Evolutionary conservation across 2,329 filamentous ascomycete species (phyloP).

Genomic region (Aureobasidium leucospermi): DNA sequence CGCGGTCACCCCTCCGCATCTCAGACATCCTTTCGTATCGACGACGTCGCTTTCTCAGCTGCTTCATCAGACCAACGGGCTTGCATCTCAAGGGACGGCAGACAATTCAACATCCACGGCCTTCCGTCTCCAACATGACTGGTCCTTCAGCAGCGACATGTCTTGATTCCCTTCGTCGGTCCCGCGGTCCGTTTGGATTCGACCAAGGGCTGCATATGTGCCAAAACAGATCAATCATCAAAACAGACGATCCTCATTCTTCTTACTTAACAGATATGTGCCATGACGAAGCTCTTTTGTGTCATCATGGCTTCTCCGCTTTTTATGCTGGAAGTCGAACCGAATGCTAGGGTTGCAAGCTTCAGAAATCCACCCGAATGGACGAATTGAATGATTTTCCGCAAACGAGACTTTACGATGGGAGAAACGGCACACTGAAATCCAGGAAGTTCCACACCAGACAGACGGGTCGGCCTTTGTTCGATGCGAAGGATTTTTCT

Average conservation of each 20-base stretch:
- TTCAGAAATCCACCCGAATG: neutral
- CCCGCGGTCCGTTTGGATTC: no score
- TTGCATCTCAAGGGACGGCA: neutral
- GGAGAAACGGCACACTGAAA: neutral
- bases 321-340: neutral
- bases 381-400: neutral
- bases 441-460: neutral
- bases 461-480: neutral
- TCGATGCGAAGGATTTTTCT: neutral
- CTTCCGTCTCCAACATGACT: neutral
- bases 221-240: neutral
- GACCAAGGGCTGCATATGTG: neutral
- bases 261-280: slow-evolving; percentile 2
- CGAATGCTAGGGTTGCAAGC: neutral
- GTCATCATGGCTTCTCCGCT: neutral
- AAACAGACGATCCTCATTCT: neutral
- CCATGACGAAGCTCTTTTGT: neutral
- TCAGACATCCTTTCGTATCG: neutral
- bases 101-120: neutral
- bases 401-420: neutral
- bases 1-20: neutral
- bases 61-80: neutral
- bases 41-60: neutral
- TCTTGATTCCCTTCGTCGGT: neutral
- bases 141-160: neutral